Percentiles rank a stretch among this genome's conserved stretches.
phyloP scores from a whole-genome alignment of 768 basidiomycete genomes.

The Epithele typhae region DNA sequence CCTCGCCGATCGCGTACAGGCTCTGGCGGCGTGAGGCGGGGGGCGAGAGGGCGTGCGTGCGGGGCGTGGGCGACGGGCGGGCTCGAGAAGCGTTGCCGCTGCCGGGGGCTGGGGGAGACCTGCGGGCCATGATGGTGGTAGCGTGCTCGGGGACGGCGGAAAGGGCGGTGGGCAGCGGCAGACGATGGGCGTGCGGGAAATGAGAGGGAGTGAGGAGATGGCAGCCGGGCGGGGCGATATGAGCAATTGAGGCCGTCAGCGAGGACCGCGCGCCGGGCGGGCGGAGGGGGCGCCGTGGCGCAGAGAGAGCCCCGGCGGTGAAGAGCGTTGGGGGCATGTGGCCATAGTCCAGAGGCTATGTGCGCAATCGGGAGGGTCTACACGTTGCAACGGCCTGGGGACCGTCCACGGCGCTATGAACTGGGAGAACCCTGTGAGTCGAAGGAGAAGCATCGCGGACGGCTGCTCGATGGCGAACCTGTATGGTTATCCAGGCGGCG shows the following conservation, averaged over 20 bases:
- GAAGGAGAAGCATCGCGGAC: too few relatives aligned
- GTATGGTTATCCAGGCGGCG: too few relatives aligned
- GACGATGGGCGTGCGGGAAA: slow-evolving; percentile 8
- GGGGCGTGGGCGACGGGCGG: slow-evolving; percentile 13
- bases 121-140: slow-evolving; percentile 17
- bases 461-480: too few relatives aligned
- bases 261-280: slow-evolving; percentile 8
- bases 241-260: slow-evolving; percentile 10
- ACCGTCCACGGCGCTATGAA: slow-evolving; percentile 2
- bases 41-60: slow-evolving; percentile 21
- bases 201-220: slow-evolving; percentile 8
- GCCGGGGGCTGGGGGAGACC: slow-evolving; percentile 11
- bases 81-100: slow-evolving; percentile 13
- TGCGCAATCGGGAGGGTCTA: not conserved
- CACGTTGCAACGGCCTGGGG: slow-evolving; percentile 12
- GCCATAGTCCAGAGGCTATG: slow-evolving; percentile 1
- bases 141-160: slow-evolving; percentile 2
- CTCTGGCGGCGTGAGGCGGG: slow-evolving; percentile 26
- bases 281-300: slow-evolving; percentile 5
- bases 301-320: slow-evolving; percentile 4
- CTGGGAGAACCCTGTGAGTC: too few relatives aligned
- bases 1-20: slow-evolving; percentile 20
- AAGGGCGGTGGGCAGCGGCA: slow-evolving; percentile 1
- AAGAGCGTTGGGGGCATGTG: slow-evolving; percentile 7
- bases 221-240: slow-evolving; percentile 8